Base-by-base conservation (phyloP, 257 asterid genomes). In the Capsicum pubescens region DNA sequence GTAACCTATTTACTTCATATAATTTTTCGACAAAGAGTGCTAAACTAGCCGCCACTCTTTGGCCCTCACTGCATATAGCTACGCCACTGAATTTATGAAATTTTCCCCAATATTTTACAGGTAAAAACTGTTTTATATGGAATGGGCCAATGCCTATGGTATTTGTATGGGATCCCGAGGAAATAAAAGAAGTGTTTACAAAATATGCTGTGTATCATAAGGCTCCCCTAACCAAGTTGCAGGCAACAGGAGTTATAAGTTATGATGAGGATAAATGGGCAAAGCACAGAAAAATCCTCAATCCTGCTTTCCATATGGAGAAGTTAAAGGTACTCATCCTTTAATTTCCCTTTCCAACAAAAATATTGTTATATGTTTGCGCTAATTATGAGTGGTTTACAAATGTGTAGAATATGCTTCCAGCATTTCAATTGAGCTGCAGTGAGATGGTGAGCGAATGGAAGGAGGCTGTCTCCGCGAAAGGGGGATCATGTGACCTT, bases 361-460 rank as follows among this genome's bases (percentile, higher is more conserved):
- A 63, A 63, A 61, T 59, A 1, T 4, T n/a, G 17, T 64, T 64
- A 42, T 39, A 39, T 39, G 17, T 3, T 21, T 64, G 44, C 2
- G 26, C 1, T 64, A 26, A 26, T 39, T 39, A 39, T 26, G 44
- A 26, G 17, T 26, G 7, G 44, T 64, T 63, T 4, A 26, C 16
- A 64, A 64, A 64, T 32, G 66, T 35, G 2, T 48, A 91, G 94
- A 86, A 76, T 50, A 91, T 88, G 94, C 32, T 88, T 16, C 90
- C 94, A 7, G 91, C 90, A 1, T 83, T 91, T 60, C 54, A 59
- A n/a, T 67, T 83, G 87, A 86, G 92, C 48, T 83, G 86, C 7
- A 81, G 36, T 7, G 92, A 91, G 44, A 85, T 87, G 84, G 13
- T 91, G 86, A 57, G 82, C 59, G 85, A 87, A 83, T 89, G 91